Evolutionary conservation across 2,329 filamentous ascomycete genomes (phyloP).

Genomic region (Aspergillus sp.): DNA sequence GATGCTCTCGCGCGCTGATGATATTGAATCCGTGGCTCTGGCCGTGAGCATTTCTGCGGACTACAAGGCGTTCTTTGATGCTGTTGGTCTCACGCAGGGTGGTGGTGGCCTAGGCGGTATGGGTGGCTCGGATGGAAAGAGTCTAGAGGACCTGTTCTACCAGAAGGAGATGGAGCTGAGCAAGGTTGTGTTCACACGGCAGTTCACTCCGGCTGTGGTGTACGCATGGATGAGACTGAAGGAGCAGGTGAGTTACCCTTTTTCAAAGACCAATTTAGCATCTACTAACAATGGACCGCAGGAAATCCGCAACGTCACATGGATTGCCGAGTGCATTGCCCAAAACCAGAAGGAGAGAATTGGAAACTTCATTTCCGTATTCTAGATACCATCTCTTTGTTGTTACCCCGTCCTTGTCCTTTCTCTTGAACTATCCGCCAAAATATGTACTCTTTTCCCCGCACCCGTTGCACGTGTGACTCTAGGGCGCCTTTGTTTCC

Average conservation of each 20-base stretch:
- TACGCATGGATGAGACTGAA: constrained; percentile 97
- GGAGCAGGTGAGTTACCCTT: constrained; percentile 73
- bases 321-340: constrained; percentile 99
- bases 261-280: background rate
- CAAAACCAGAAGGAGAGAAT: constrained; percentile 99
- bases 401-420: constrained; percentile 22
- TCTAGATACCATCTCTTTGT: constrained; percentile 55
- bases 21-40: constrained; percentile 88
- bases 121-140: constrained; percentile 77
- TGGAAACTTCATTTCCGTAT: constrained; percentile 97
- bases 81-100: constrained; percentile 75
- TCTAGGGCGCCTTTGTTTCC: constrained; percentile 14
- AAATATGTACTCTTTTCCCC: background rate
- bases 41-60: constrained; percentile 91
- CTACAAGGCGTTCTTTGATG: constrained; percentile 95
- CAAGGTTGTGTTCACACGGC: constrained; percentile 90
- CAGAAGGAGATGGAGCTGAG: constrained; percentile 99
- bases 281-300: constrained; percentile 45
- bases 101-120: constrained; percentile 75
- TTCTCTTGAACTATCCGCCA: constrained; percentile 8
- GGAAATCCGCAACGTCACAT: constrained; percentile 99
- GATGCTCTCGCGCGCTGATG: constrained; percentile 93
- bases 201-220: constrained; percentile 92
- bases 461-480: background rate
- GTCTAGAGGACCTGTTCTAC: constrained; percentile 96